These are phyloP conservation scores for Datura wrightii DNA, from an alignment of 257 asterid genomes.

Conservation along the genomic window DNA sequence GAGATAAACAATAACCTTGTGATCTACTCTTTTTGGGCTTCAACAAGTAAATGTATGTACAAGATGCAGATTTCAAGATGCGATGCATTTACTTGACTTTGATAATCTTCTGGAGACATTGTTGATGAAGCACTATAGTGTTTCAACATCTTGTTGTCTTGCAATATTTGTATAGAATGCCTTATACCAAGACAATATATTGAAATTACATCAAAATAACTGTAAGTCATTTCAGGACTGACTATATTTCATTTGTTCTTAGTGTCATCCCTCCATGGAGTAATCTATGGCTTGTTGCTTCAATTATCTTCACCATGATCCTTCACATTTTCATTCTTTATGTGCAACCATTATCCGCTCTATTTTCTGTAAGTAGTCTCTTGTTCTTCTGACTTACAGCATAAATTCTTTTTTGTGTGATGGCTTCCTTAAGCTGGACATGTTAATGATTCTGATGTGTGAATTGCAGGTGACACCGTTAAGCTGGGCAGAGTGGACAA, in stretches of 20 bases:
- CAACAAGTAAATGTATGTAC: conserved; percentile 25
- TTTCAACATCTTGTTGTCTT: conserved; percentile 5
- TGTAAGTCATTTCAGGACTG: conserved; percentile 25
- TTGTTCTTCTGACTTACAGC: conserved; percentile 24
- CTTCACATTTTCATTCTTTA: conserved; percentile 85
- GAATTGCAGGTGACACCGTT: conserved; percentile 78
- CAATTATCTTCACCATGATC: conserved; percentile 86
- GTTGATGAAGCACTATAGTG: not conserved
- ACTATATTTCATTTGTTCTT: conserved; percentile 21
- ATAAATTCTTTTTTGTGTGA: not conserved
- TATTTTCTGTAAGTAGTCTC: conserved; percentile 78
- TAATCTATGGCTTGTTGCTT: conserved; percentile 95
- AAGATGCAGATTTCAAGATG: not conserved
- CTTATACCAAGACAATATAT: not conserved
- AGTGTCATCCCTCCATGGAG: conserved; percentile 98
- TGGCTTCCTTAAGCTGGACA: conserved; percentile 9
- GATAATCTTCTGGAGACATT: conserved; percentile 22
- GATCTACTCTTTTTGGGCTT: conserved; percentile 1
- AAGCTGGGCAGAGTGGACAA: conserved; percentile 92
- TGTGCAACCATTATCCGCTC: conserved; percentile 83
- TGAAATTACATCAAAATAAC: not conserved
- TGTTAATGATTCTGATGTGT: conserved; percentile 27
- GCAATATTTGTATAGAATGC: conserved; percentile 24
- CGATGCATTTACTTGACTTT: not conserved
- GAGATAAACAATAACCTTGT: not conserved